Conservation (phyloP, 257 asterid genomes). For the Datura wrightii region DNA sequence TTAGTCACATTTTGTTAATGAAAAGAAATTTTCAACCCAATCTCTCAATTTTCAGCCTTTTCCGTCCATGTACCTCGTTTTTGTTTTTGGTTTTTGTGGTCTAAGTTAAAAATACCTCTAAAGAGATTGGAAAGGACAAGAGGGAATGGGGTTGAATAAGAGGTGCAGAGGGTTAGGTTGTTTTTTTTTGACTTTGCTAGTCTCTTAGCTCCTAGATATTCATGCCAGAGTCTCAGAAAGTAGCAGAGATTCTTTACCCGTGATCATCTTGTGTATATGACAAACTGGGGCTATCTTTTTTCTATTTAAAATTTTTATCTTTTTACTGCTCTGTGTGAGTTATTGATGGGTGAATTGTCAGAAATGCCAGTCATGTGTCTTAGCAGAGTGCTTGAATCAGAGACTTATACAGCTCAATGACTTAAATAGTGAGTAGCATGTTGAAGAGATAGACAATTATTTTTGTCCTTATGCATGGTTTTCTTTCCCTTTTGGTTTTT, state of each 20-base stretch:
- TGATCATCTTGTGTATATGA: conserved; percentile 31
- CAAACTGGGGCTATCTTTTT: conserved; percentile 1
- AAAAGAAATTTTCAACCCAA: too few species aligned
- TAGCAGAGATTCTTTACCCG: conserved; percentile 39
- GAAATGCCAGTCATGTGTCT: conserved; percentile 21
- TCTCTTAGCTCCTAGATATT: conserved; percentile 30
- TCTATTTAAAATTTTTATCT: background rate
- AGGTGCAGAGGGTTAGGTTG: conserved; percentile 18
- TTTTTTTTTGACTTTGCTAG: conserved; percentile 18
- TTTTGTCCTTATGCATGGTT: conserved; percentile 4
- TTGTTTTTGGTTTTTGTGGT: background rate
- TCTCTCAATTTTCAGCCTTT: too few species aligned
- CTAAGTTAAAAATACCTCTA: background rate
- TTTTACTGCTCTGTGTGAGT: conserved; percentile 25
- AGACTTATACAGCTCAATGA: background rate
- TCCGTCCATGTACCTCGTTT: background rate
- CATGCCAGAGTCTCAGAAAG: conserved; percentile 26
- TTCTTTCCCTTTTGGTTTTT: background rate
- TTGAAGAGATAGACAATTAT: background rate
- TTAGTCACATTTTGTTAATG: background rate
- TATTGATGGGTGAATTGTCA: conserved; percentile 28
- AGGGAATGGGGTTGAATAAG: background rate
- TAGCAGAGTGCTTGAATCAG: conserved; percentile 2
- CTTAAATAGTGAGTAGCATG: background rate
- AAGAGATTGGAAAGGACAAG: conserved; percentile 2